A percentile compares a stretch with the other conserved stretches of the same genome.
Conservation (phyloP, 2,329 filamentous ascomycete species). For the Fusarium nurragi region DNA sequence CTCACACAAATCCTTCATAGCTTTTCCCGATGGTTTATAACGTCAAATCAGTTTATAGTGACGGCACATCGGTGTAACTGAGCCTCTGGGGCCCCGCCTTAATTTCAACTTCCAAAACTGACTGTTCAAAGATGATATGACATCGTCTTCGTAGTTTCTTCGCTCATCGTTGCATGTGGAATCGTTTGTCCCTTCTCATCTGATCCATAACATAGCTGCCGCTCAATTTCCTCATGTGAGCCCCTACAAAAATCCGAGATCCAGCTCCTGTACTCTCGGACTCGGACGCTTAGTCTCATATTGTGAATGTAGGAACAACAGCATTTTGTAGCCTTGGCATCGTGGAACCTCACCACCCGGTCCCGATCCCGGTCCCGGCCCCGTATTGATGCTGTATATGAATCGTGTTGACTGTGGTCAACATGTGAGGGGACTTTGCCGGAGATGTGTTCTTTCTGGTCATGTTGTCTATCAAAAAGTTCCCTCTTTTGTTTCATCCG, state of each 20-base stretch:
- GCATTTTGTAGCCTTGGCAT: background rate
- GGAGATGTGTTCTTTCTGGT: constrained; percentile 3
- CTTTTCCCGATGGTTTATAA: background rate
- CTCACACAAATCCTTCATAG: background rate
- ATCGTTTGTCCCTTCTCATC: background rate
- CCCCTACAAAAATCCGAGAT: background rate
- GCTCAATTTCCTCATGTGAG: background rate
- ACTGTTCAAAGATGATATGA: background rate
- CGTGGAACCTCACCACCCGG: background rate
- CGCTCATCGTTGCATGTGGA: background rate
- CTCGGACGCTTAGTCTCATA: background rate
- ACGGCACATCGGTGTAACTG: background rate
- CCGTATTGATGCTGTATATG: background rate
- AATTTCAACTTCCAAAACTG: constrained; percentile 22
- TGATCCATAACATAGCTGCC: background rate
- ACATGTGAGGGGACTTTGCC: background rate
- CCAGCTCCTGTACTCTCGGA: background rate
- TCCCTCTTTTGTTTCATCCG: constrained; percentile 43
- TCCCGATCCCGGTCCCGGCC: background rate
- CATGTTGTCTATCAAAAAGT: constrained; percentile 2
- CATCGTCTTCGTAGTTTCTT: background rate
- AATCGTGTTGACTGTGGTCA: background rate
- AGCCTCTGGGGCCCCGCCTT: background rate
- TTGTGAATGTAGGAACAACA: background rate
- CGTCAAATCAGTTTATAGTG: background rate